Conservation (phyloP, 495 filamentous ascomycete genomes). For the Penicillium longicatenatum region DNA sequence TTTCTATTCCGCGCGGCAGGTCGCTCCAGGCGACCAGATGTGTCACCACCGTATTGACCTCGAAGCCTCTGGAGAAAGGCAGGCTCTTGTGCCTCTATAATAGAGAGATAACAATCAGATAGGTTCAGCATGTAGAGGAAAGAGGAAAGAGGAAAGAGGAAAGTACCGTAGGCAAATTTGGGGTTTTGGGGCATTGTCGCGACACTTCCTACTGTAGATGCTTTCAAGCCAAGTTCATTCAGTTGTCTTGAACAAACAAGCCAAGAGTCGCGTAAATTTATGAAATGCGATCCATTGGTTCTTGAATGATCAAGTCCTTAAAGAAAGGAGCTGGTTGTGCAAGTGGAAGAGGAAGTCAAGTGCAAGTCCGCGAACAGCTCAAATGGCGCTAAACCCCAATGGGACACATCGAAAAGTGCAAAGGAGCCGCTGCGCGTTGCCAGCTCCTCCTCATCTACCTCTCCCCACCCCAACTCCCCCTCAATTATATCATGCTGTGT, state of each 20-base stretch:
- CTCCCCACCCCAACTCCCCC: slow-evolving; percentile 28
- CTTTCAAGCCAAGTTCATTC: slow-evolving; percentile 20
- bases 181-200: slow-evolving; percentile 47
- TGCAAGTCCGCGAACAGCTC: slow-evolving; percentile 25
- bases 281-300: slow-evolving; percentile 1
- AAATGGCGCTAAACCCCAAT: slow-evolving; percentile 38
- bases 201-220: slow-evolving; percentile 9
- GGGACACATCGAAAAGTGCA: slow-evolving; percentile 46
- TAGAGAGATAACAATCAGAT: background rate
- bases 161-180: slow-evolving; percentile 52
- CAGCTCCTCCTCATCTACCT: slow-evolving; percentile 27
- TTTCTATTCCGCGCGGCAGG: slow-evolving; percentile 44
- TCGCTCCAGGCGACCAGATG: slow-evolving; percentile 42
- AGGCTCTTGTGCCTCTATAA: slow-evolving; percentile 47
- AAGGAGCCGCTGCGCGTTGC: slow-evolving; percentile 39
- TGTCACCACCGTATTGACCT: slow-evolving; percentile 39
- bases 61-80: slow-evolving; percentile 50
- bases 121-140: background rate
- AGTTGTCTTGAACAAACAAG: slow-evolving; percentile 2
- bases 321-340: background rate
- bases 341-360: slow-evolving; percentile 2
- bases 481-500: slow-evolving; percentile 61
- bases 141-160: background rate
- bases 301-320: background rate
- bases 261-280: slow-evolving; percentile 1